A percentile compares a stretch with the other conserved stretches of the same genome.
phyloP scores from a whole-genome alignment of 1,284 basidiomycete species.

The Sporisorium sorghi region DNA sequence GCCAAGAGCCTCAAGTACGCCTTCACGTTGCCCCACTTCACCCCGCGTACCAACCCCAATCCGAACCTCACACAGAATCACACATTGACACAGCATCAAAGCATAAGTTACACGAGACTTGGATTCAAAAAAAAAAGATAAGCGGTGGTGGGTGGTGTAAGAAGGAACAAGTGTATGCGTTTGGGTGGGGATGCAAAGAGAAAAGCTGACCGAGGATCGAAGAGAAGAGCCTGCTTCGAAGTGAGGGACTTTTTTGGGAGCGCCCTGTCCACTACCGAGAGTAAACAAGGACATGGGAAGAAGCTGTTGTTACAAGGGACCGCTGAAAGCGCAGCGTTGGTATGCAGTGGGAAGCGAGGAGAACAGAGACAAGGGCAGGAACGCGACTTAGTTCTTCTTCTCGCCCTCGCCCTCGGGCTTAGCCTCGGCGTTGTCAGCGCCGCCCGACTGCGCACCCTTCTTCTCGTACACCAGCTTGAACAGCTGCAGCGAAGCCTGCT shows the following conservation, averaged over 20 bases:
- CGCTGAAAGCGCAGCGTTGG: slow-evolving; percentile 2
- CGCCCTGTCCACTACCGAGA: neutral
- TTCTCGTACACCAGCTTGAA: slow-evolving; percentile 99
- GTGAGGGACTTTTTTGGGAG: neutral
- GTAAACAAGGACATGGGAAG: neutral
- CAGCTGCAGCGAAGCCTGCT: slow-evolving; percentile 92
- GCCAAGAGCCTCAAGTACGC: too few species aligned
- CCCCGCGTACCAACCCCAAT: too few species aligned
- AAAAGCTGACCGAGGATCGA: neutral
- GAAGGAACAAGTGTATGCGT: slow-evolving; percentile 2
- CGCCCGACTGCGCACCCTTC: slow-evolving; percentile 77
- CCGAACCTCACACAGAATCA: too few species aligned
- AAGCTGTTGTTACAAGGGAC: slow-evolving; percentile 38
- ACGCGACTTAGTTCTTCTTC: slow-evolving; percentile 61
- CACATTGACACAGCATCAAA: too few species aligned
- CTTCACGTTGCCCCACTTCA: too few species aligned
- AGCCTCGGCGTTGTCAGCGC: slow-evolving; percentile 34
- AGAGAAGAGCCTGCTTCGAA: neutral
- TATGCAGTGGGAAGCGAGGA: neutral
- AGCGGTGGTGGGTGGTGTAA: slow-evolving; percentile 19
- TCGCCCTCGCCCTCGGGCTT: slow-evolving; percentile 60
- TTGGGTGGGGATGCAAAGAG: slow-evolving; percentile 1
- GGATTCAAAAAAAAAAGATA: slow-evolving; percentile 1
- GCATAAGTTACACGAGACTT: slow-evolving; percentile 1
- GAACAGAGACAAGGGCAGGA: neutral